phyloP scores from a whole-genome alignment of 495 filamentous ascomycete species.

The Aspergillus sclerotioniger region DNA sequence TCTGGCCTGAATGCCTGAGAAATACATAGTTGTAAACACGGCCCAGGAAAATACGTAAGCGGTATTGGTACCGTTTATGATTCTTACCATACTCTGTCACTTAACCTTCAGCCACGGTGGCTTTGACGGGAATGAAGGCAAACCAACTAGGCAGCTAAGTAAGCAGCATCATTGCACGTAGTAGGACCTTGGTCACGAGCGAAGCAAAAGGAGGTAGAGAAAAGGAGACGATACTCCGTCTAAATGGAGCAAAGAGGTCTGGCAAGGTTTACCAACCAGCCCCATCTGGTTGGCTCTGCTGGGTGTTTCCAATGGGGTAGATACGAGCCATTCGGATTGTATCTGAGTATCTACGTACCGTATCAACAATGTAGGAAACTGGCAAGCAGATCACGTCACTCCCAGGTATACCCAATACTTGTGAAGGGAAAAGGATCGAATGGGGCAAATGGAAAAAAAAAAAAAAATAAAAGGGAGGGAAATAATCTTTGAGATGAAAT shows the following conservation, averaged over 20 bases:
- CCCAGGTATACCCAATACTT: too few species aligned
- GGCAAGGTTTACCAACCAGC: too few species aligned
- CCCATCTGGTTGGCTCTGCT: too few species aligned
- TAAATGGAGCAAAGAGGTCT: not conserved
- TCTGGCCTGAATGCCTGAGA: not conserved
- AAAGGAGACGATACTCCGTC: not conserved
- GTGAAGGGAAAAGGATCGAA: too few species aligned
- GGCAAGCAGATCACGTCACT: too few species aligned
- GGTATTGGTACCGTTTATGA: not conserved
- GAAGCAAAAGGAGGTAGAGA: not conserved
- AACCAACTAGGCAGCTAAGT: slow-evolving; percentile 11
- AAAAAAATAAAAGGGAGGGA: not conserved
- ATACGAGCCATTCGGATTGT: not conserved
- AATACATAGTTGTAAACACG: not conserved
- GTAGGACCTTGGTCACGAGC: not conserved
- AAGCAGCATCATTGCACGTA: not conserved
- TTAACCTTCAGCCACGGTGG: slow-evolving; percentile 28
- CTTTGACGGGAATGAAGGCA: slow-evolving; percentile 20
- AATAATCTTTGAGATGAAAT: not conserved
- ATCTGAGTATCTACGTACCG: too few species aligned
- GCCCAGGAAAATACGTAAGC: not conserved
- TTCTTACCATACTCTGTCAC: not conserved
- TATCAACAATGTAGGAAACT: too few species aligned
- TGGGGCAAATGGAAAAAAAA: too few species aligned
- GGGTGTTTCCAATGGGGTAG: too few species aligned